These are phyloP conservation scores for Cynara cardunculus DNA, from an alignment of 129 eudicot species.

Conservation along the genomic window DNA sequence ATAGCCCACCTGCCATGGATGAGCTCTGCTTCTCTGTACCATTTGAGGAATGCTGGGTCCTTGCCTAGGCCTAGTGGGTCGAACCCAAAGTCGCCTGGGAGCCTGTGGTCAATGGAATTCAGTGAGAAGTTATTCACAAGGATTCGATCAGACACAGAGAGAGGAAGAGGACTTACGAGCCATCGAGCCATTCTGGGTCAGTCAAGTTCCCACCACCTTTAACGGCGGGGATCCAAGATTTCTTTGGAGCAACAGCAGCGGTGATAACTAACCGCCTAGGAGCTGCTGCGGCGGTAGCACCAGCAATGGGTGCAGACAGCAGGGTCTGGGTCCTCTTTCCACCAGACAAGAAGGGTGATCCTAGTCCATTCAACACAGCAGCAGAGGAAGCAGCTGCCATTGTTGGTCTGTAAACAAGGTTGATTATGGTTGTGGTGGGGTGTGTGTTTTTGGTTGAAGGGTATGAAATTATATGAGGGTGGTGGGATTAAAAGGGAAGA, in stretches of 20 bases:
- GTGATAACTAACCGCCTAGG: conserved; percentile 50
- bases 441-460: background rate
- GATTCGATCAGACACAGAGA: background rate
- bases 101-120: conserved; percentile 39
- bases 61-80: conserved; percentile 97
- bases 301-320: conserved; percentile 36
- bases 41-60: conserved; percentile 92
- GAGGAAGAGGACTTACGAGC: conserved; percentile 62
- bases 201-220: conserved; percentile 76
- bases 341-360: conserved; percentile 74
- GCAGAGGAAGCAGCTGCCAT: conserved; percentile 60
- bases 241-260: conserved; percentile 73
- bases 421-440: background rate
- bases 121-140: background rate
- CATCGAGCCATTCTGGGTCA: conserved; percentile 99
- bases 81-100: conserved; percentile 93
- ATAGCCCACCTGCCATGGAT: conserved; percentile 98
- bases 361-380: conserved; percentile 73
- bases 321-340: conserved; percentile 53
- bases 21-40: conserved; percentile 98
- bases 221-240: conserved; percentile 95
- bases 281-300: conserved; percentile 27
- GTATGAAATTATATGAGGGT: conserved; percentile 19
- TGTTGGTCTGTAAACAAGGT: background rate
- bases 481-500: conserved; percentile 34